A percentile compares a stretch with the other conserved stretches of the same genome.
Evolutionary conservation across 441 rosid species (phyloP).

Genomic region (Eutrema salsugineum): DNA sequence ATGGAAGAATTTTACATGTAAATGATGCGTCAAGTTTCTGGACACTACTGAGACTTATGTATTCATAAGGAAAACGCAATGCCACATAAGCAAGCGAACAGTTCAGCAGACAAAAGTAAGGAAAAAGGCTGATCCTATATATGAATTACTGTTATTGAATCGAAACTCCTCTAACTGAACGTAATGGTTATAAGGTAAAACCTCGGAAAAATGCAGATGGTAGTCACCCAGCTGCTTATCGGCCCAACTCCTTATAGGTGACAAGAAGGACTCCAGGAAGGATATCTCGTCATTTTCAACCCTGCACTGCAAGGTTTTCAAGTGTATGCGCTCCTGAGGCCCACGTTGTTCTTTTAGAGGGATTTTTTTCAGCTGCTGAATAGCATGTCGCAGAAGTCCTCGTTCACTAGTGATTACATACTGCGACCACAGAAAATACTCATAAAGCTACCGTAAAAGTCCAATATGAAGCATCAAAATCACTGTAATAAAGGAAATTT

Average conservation of each 20-base stretch:
- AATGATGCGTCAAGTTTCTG: not conserved
- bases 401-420: conserved; percentile 82
- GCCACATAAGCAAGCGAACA: not conserved
- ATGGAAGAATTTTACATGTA: not conserved
- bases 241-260: conserved; percentile 90
- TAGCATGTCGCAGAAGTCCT: conserved; percentile 79
- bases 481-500: not conserved
- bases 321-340: conserved; percentile 94
- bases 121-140: not conserved
- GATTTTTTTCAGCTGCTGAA: conserved; percentile 87
- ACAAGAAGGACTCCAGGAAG: conserved; percentile 85
- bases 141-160: not conserved
- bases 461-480: conserved; percentile 9
- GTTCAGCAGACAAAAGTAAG: not conserved
- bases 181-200: conserved; percentile 23
- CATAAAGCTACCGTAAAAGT: not conserved
- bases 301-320: conserved; percentile 72
- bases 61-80: conserved; percentile 3
- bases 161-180: conserved; percentile 3
- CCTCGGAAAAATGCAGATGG: conserved; percentile 92
- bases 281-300: conserved; percentile 67
- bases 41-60: not conserved
- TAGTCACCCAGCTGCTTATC: conserved; percentile 91
- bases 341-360: conserved; percentile 93
- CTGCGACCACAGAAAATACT: conserved; percentile 51